Percentiles rank a stretch among this genome's conserved stretches.
Evolutionary conservation across 441 rosid genomes (phyloP).

Genomic region (Isatis lusitanica): DNA sequence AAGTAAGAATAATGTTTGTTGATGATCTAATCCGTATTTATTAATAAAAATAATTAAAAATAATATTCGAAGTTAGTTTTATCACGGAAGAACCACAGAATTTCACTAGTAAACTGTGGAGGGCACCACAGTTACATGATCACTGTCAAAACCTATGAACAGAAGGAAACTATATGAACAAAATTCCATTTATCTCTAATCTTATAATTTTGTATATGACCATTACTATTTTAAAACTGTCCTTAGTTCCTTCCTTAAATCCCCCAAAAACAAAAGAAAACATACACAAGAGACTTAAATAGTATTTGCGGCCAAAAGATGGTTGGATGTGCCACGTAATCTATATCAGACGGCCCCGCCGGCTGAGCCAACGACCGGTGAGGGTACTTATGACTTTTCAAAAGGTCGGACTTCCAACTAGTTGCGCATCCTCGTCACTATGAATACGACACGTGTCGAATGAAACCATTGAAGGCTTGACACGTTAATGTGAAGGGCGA

Average conservation of each 20-base stretch:
- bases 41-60: too few species aligned
- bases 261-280: background rate
- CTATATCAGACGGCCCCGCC: background rate
- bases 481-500: conserved; percentile 8
- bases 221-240: background rate
- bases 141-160: too few species aligned
- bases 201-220: background rate
- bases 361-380: conserved; percentile 4
- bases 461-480: background rate
- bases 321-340: conserved; percentile 9
- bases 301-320: conserved; percentile 5
- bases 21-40: background rate
- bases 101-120: too few species aligned
- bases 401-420: background rate
- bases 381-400: conserved; percentile 17
- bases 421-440: conserved; percentile 35
- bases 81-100: too few species aligned
- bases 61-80: too few species aligned
- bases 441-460: conserved; percentile 22
- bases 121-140: too few species aligned
- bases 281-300: background rate
- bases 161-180: background rate
- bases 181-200: background rate
- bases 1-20: background rate
- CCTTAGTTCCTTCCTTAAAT: background rate